phyloP scores from a whole-genome alignment of 345 rosid genomes.

The Aquilaria sinensis region DNA sequence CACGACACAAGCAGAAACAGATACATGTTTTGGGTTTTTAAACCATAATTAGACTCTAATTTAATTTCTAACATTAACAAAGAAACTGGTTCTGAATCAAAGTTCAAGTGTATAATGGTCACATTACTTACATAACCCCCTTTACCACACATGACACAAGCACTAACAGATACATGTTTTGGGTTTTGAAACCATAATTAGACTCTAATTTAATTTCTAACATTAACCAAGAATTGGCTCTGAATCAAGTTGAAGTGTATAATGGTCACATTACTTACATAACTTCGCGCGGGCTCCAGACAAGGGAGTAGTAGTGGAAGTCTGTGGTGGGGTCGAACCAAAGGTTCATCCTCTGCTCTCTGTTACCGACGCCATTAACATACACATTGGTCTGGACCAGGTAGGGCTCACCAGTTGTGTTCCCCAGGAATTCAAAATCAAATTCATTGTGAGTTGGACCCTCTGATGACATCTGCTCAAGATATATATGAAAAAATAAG shows the following conservation, averaged over 20 bases:
- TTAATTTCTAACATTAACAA: too few relatives aligned
- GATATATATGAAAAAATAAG: neutral
- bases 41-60: too few relatives aligned
- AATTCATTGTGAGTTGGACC: constrained; percentile 91
- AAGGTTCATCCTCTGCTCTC: constrained; percentile 83
- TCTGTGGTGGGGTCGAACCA: constrained; percentile 98
- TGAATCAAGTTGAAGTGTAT: too few relatives aligned
- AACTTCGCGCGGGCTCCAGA: constrained; percentile 84
- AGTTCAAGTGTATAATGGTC: too few relatives aligned
- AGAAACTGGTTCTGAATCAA: too few relatives aligned
- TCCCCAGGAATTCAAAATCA: constrained; percentile 94
- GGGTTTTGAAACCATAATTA: too few relatives aligned
- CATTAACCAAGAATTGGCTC: too few relatives aligned
- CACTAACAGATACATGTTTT: too few relatives aligned
- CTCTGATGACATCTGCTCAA: constrained; percentile 88
- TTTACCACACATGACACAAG: too few relatives aligned
- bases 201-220: too few relatives aligned
- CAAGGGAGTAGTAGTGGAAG: constrained; percentile 76
- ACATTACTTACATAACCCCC: constrained; percentile 53
- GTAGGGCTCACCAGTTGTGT: constrained; percentile 91
- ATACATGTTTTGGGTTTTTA: too few relatives aligned
- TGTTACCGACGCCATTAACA: constrained; percentile 91
- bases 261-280: constrained; percentile 43
- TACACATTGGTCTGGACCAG: constrained; percentile 80
- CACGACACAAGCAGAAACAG: too few relatives aligned